Evolutionary conservation across 345 rosid species (phyloP), one percentile per base, ranked within the genome.

Genomic region (Euclidium syriacum): DNA sequence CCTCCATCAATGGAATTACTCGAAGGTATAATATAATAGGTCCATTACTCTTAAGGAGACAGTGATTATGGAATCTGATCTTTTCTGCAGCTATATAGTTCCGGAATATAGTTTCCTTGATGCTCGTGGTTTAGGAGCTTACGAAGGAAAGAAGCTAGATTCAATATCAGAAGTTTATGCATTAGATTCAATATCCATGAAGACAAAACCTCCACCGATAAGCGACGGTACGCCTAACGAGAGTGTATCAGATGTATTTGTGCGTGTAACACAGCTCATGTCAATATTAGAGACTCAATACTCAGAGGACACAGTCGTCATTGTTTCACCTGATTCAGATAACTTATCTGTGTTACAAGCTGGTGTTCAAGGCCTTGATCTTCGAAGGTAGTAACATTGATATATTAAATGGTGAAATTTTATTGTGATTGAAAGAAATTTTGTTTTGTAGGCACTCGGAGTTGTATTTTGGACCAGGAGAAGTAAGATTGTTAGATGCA

Each of bases 71-170:
- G 59, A 60, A 3, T 32, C 14, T 11, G 11, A 26, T 49, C 50
- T 51, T 26, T 18, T 18, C 43, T 72, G 77, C 77, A 91, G 98
- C 74, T 84, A 80, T 52, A 77, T 91, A 60, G 98, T 91, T 65
- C 96, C 96, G 0, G 98, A 91, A 44, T 91, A 88, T 51, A 91
- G 90, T 82, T 91, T 91, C 56, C 79, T 91, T 23, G 98, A 91
- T 79, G 96, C 98, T 67, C 91, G 98, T 20, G 96, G 98, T 43
- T 69, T 91, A 76, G 98, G 98, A 72, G 91, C 96, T 52, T 91
- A 83, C 63, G 96, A 91, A 73, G 96, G 96, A 71, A 84, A 76
- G 81, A 82, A 78, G 53, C 61, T 91, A 59, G 95, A 88, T 46
- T 73, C 85, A 9, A 64, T 88, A 60, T 86, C 96, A 12, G 77